These are phyloP conservation scores for Coemansia sp. DNA, from an alignment of 192 early-diverging fungal genomes.

Conservation along the genomic window DNA sequence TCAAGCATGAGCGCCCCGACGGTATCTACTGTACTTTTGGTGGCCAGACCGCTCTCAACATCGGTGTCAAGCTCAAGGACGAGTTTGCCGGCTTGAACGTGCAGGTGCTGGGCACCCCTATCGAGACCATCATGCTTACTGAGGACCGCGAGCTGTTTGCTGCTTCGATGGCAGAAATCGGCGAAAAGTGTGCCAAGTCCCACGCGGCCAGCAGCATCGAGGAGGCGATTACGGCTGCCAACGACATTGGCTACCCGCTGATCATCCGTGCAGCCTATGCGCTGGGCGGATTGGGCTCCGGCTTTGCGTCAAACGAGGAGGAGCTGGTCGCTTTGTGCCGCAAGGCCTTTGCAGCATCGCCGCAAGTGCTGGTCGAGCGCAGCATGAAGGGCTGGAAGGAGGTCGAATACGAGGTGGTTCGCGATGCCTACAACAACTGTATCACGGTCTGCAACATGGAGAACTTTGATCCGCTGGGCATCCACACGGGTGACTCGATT, in stretches of 20 bases:
- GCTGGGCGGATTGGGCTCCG: slow-evolving; percentile 95
- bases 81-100: slow-evolving; percentile 90
- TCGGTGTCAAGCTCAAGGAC: slow-evolving; percentile 83
- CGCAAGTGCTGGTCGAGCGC: slow-evolving; percentile 92
- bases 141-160: slow-evolving; percentile 97
- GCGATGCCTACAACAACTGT: slow-evolving; percentile 93
- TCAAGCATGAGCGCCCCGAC: slow-evolving; percentile 93
- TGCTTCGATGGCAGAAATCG: slow-evolving; percentile 78
- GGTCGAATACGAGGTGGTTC: slow-evolving; percentile 96
- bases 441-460: slow-evolving; percentile 99
- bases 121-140: slow-evolving; percentile 92
- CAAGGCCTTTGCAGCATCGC: slow-evolving; percentile 88
- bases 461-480: slow-evolving; percentile 99
- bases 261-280: slow-evolving; percentile 96
- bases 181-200: slow-evolving; percentile 89
- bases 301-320: slow-evolving; percentile 88
- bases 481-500: slow-evolving; percentile 99
- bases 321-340: slow-evolving; percentile 77
- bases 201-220: slow-evolving; percentile 75
- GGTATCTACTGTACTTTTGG: slow-evolving; percentile 99
- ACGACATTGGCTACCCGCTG: slow-evolving; percentile 89
- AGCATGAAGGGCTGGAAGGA: slow-evolving; percentile 99
- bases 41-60: slow-evolving; percentile 97
- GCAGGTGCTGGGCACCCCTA: slow-evolving; percentile 91
- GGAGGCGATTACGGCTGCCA: slow-evolving; percentile 84